These are phyloP conservation scores for Wallemia ichthyophaga DNA, from an alignment of 1,284 basidiomycete species.

Conservation along the genomic window DNA sequence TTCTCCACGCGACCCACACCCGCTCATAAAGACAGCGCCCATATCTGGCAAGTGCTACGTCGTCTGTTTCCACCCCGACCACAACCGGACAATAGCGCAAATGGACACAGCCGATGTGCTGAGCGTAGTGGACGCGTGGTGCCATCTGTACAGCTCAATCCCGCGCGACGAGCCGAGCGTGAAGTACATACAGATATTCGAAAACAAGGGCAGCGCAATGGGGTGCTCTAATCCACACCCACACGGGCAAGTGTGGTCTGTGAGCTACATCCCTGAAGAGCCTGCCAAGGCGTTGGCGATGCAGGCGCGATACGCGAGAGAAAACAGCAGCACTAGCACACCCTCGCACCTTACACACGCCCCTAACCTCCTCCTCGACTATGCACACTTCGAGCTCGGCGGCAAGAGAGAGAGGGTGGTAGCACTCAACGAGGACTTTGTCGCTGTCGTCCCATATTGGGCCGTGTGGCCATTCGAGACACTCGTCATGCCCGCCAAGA, in stretches of 20 bases:
- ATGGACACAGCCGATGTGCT: constrained; percentile 32
- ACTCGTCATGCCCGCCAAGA: constrained; percentile 32
- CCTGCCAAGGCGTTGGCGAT: constrained; percentile 33
- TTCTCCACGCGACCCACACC: constrained; percentile 2
- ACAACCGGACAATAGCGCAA: constrained; percentile 65
- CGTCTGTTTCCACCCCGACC: constrained; percentile 59
- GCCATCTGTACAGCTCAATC: constrained; percentile 29
- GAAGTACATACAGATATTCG: constrained; percentile 62
- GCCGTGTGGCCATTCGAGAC: constrained; percentile 79
- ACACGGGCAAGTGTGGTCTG: constrained; percentile 72
- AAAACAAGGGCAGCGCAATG: constrained; percentile 31
- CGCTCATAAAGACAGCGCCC: constrained; percentile 20
- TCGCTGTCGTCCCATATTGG: constrained; percentile 82
- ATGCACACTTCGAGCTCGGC: constrained; percentile 37
- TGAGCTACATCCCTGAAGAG: constrained; percentile 40
- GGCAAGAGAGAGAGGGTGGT: constrained; percentile 32
- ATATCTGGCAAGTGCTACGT: constrained; percentile 68
- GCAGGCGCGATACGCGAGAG: constrained; percentile 25
- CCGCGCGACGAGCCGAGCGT: constrained; percentile 26
- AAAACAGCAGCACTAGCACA: background rate
- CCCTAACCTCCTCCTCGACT: constrained; percentile 56
- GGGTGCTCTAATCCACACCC: constrained; percentile 89
- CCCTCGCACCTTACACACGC: constrained; percentile 17
- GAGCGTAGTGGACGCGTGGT: constrained; percentile 46
- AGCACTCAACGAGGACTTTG: constrained; percentile 40